These are phyloP conservation scores for Pichia scutulata DNA, from an alignment of 805 yeast genomes.

Conservation along the genomic window DNA sequence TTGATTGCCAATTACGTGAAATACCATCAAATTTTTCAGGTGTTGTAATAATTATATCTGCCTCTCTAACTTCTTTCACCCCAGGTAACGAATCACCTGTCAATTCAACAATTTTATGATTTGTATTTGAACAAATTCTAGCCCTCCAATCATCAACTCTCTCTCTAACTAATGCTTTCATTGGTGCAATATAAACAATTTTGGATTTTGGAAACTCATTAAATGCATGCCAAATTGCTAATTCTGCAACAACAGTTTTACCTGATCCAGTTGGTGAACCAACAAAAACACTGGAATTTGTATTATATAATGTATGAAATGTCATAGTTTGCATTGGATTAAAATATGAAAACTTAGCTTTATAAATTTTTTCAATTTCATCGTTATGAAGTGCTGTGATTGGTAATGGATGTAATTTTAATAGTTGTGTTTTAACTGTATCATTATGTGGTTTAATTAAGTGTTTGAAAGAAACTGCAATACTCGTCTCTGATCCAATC, in stretches of 20 bases:
- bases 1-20: slow-evolving; percentile 76
- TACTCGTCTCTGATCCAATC: slow-evolving; percentile 77
- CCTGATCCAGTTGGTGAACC: slow-evolving; percentile 99
- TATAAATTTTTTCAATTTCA: slow-evolving; percentile 61
- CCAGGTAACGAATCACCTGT: slow-evolving; percentile 82
- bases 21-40: slow-evolving; percentile 88
- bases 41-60: slow-evolving; percentile 73
- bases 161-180: slow-evolving; percentile 81
- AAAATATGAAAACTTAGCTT: slow-evolving; percentile 66
- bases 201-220: slow-evolving; percentile 72
- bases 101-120: slow-evolving; percentile 56
- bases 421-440: slow-evolving; percentile 72
- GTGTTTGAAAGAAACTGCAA: slow-evolving; percentile 82
- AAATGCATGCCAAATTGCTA: slow-evolving; percentile 96
- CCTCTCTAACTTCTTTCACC: slow-evolving; percentile 53
- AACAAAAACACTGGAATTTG: slow-evolving; percentile 72
- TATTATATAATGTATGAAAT: slow-evolving; percentile 80
- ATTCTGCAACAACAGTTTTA: slow-evolving; percentile 92
- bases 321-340: slow-evolving; percentile 99
- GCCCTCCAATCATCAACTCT: slow-evolving; percentile 75
- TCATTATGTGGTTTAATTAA: slow-evolving; percentile 83
- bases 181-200: slow-evolving; percentile 79
- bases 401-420: slow-evolving; percentile 82
- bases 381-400: slow-evolving; percentile 66
- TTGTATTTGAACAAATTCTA: slow-evolving; percentile 41